These are phyloP conservation scores for Exophiala lecanii-corni DNA, from an alignment of 2,329 filamentous ascomycete species.

Conservation along the genomic window DNA sequence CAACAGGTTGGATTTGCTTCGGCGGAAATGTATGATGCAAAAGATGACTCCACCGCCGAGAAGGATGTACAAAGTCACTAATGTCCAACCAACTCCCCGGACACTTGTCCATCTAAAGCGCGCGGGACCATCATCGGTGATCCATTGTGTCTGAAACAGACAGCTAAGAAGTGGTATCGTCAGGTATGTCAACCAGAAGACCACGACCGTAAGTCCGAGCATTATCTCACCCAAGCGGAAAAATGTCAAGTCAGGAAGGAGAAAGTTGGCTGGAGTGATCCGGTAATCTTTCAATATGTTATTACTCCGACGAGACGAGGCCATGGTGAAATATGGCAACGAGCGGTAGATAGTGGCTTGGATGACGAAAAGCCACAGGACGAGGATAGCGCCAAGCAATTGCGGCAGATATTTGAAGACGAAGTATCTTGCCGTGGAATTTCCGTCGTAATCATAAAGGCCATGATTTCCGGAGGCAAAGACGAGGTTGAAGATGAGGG, in stretches of 20 bases:
- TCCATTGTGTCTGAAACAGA: constrained; percentile 64
- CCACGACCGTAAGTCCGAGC: constrained; percentile 60
- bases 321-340: constrained; percentile 73
- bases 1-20: constrained; percentile 66
- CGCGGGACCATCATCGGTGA: constrained; percentile 53
- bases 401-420: constrained; percentile 82
- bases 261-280: constrained; percentile 56
- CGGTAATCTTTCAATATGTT: constrained; percentile 61
- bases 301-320: constrained; percentile 36
- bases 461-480: constrained; percentile 62
- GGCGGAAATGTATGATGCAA: constrained; percentile 61
- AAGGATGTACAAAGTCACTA: constrained; percentile 68
- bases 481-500: constrained; percentile 66
- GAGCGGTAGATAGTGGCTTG: constrained; percentile 70
- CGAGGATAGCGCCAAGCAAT: constrained; percentile 63
- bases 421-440: constrained; percentile 74
- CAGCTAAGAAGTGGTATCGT: constrained; percentile 77
- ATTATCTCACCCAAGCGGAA: constrained; percentile 66
- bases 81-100: constrained; percentile 71
- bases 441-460: constrained; percentile 62
- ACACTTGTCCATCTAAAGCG: constrained; percentile 77
- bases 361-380: constrained; percentile 73
- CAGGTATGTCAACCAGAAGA: constrained; percentile 74
- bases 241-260: constrained; percentile 64
- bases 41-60: constrained; percentile 55